phyloP scores from a whole-genome alignment of 2,329 filamentous ascomycete genomes.

The Scolecobasidium constrictum region DNA sequence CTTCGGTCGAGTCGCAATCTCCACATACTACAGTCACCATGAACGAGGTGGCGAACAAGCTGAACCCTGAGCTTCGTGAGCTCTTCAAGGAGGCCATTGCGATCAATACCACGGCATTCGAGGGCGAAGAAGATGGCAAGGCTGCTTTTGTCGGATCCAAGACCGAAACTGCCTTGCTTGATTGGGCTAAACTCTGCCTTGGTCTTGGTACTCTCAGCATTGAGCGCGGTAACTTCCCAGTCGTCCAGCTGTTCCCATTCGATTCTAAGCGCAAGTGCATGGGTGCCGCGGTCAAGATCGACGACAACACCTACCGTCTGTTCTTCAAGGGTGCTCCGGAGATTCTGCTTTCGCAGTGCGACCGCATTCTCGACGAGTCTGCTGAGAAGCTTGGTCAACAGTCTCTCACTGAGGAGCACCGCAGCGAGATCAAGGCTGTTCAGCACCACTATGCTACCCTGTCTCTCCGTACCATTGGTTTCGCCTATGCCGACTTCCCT shows the following conservation, averaged over 20 bases:
- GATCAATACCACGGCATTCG: constrained; percentile 60
- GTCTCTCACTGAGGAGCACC: constrained; percentile 45
- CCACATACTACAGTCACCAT: constrained; percentile 1
- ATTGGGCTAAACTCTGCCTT: constrained; percentile 55
- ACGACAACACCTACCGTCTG: constrained; percentile 46
- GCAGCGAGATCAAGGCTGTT: constrained; percentile 48
- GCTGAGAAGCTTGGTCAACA: constrained; percentile 44
- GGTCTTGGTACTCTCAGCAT: constrained; percentile 51
- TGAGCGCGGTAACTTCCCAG: constrained; percentile 50
- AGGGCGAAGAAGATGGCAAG: constrained; percentile 50
- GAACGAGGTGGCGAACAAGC: constrained; percentile 1
- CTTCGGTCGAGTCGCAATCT: not conserved
- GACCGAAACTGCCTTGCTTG: constrained; percentile 65
- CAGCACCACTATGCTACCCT: constrained; percentile 70
- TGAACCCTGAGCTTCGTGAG: constrained; percentile 6
- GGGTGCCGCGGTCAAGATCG: constrained; percentile 49
- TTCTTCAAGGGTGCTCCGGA: constrained; percentile 42
- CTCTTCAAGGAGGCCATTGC: constrained; percentile 32
- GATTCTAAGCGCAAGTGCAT: constrained; percentile 61
- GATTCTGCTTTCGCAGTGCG: constrained; percentile 37
- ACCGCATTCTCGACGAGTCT: constrained; percentile 46
- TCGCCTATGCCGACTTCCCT: constrained; percentile 75
- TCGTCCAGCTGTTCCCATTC: constrained; percentile 48
- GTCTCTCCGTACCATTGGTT: constrained; percentile 74
- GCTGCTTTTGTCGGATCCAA: constrained; percentile 61